Base-by-base conservation (phyloP, 768 basidiomycete genomes). In the Sarcodon sp. region DNA sequence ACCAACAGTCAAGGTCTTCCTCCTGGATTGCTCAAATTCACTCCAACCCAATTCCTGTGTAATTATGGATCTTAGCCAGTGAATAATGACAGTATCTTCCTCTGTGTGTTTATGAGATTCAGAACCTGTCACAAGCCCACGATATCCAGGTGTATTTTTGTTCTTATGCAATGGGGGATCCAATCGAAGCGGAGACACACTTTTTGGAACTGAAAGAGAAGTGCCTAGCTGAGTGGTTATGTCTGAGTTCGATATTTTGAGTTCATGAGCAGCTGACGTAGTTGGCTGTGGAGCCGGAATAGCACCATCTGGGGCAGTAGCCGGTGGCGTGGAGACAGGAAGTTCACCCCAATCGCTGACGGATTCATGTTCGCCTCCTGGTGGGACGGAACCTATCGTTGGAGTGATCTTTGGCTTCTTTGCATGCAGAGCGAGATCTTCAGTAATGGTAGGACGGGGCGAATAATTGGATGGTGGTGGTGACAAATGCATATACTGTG, bases 1-100 rank as follows among this genome's bases (percentile, higher is more conserved):
- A 36, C 51, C 33, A 47, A 61, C 52, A 32, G 47, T 47, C 3
- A 57, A 45, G 39, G 45, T 32, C 6, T 47, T 61, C 7, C 64
- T 69, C 47, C 65, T 68, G 6, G 66, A 65, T 49, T 64, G 59
- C 59, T 73, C 77, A 54, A 73, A 79, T 8, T 64, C 64, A 7
- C 51, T 48, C 69, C 72, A 80, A 18, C 56, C 64, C 2, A 61
- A 54, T 49, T 79, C 72, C 32, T 69, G 60, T 50, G 69, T 65
- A 10, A 83, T 57, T 11, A 66, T 50, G 7, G 59, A 46, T 41
- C 70, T 66, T n/a, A 79, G 68, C 48, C 70, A 69, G 44, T 62
- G 61, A 12, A 60, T 58, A 41, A 80, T 66, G 32, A 63, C 59
- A 13, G 67, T 65, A 50, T 74, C 65, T 37, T 67, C 56, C 44